Conservation (phyloP, 169 alveolate species). For the Besnoitia besnoiti region DNA sequence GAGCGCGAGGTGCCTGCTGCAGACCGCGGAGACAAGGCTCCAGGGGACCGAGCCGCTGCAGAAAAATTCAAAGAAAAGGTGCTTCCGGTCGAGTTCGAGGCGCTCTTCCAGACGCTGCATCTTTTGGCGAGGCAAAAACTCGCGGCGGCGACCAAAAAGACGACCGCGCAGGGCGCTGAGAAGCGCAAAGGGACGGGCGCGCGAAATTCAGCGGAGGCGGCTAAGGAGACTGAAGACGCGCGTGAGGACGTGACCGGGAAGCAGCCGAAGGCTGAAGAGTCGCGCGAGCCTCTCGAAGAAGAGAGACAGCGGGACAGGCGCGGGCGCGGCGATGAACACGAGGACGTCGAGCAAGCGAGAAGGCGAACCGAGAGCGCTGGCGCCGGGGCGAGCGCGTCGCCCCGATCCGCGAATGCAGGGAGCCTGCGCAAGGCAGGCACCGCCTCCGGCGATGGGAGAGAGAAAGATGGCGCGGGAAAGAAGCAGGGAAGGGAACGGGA, state of each 20-base stretch:
- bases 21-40: not conserved
- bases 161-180: not conserved
- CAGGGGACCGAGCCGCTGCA: not conserved
- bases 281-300: not conserved
- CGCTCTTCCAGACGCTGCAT: not conserved
- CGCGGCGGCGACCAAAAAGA: not conserved
- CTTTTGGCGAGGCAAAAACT: not conserved
- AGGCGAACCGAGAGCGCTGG: not conserved
- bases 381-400: no score
- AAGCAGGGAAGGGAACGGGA: not conserved
- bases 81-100: slow-evolving; percentile 15
- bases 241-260: no score
- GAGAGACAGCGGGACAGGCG: not conserved
- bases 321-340: not conserved
- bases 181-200: not conserved
- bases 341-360: no score
- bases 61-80: not conserved
- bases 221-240: no score
- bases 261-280: no score
- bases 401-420: no score
- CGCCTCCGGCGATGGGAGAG: not conserved
- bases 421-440: no score
- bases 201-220: no score
- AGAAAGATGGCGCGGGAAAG: not conserved
- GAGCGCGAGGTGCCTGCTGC: not conserved